Base-by-base conservation (phyloP, 2,329 filamentous ascomycete genomes). In the Drechslerella coelobrocha region DNA sequence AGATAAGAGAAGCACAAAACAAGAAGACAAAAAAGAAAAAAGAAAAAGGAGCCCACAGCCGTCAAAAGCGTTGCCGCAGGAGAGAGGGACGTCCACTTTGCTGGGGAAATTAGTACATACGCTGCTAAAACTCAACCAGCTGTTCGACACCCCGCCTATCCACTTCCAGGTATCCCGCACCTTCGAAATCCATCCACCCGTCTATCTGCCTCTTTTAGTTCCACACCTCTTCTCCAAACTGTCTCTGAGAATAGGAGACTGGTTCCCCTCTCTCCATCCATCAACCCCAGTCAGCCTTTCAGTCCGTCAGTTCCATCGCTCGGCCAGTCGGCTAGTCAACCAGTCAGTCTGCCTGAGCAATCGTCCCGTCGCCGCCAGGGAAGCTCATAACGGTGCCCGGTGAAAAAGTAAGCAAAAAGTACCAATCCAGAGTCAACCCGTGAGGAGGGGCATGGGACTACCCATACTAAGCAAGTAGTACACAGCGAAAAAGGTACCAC, bases 381-480 rank as follows among this genome's bases (percentile, higher is more conserved):
- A 69, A 63, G 47, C 47, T 47, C n/a, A 59, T 34, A 59, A 51
- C 52, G 52, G 45, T 37, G 52, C 10, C 57, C 27, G 57, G 17
- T 57, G 31, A 69, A 62, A 69, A 69, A 62, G 59, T 71, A 71
- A 62, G 59, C 66, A 62, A 62, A 59, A 63, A 43, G 39, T 24
- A 31, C 47, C 53, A 53, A 55, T 48, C 47, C 27, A 61, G 37
- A 52, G 23, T 41, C 39, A 37, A 57, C 53, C 66, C 37, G 37
- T 41, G 53, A 71, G 57, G 66, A 71, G 53, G 66, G 59, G 45
- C 65, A 63, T 59, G 66, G 59, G 66, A 63, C 66, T 71, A 50
- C 27, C 54, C 59, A 34, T 52, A 63, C 66, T 71, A 63, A 71
- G 59, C 52, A 62, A 53, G 59, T 69, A 62, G 65, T 52, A 62